These are phyloP conservation scores for Pseudonitzschia pungens DNA, from an alignment of 108 stramenopile species.

Conservation along the genomic window DNA sequence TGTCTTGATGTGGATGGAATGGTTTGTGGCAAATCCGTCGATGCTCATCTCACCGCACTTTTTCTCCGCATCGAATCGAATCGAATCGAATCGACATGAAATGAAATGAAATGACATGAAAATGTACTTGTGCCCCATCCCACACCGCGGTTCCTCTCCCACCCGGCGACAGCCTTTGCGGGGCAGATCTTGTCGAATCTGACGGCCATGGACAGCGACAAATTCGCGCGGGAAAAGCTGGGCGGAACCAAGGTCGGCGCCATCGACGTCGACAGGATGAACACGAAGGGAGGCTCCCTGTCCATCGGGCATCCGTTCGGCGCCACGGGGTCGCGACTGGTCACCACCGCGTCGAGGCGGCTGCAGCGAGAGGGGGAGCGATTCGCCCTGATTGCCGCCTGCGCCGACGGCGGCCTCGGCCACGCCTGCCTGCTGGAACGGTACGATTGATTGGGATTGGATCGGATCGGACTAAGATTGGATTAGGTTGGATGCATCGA, in stretches of 20 bases:
- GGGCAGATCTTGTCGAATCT: constrained; percentile 98
- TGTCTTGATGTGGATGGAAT: too few relatives aligned
- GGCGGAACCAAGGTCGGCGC: constrained; percentile 88
- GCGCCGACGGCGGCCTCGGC: constrained; percentile 97
- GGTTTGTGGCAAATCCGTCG: neutral
- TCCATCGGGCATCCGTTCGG: constrained; percentile 99
- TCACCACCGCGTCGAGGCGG: constrained; percentile 95
- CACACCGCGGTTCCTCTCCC: too few relatives aligned
- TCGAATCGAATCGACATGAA: too few relatives aligned
- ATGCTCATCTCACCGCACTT: neutral
- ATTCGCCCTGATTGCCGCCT: constrained; percentile 96
- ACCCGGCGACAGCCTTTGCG: constrained; percentile 97
- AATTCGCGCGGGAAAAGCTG: constrained; percentile 88
- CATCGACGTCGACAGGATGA: constrained; percentile 91
- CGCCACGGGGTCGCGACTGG: constrained; percentile 91
- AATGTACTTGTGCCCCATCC: too few relatives aligned
- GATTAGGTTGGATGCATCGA: too few relatives aligned
- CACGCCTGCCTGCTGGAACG: constrained; percentile 91
- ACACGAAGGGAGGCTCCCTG: constrained; percentile 95
- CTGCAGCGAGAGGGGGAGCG: constrained; percentile 90
- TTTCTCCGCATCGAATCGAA: neutral
- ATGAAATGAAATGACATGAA: too few relatives aligned
- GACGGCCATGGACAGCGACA: constrained; percentile 90
- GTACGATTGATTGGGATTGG: constrained; percentile 69
- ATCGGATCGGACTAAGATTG: too few relatives aligned